Percentiles rank a stretch among this genome's conserved stretches.
phyloP scores from a whole-genome alignment of 2,329 filamentous ascomycete species.

The Hypoxylon sp. region DNA sequence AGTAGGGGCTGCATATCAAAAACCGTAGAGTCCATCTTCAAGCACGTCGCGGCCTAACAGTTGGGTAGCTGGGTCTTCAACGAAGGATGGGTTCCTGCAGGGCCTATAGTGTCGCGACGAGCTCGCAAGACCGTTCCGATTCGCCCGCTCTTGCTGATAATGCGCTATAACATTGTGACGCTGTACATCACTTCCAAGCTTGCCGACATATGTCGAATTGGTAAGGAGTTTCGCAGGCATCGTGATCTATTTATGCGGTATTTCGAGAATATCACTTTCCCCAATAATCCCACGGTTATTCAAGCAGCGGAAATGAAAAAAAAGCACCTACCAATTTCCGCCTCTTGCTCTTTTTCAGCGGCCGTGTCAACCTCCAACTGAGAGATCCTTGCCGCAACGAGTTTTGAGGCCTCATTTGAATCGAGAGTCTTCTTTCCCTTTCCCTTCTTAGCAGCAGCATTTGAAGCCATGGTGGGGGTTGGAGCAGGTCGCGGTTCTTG shows the following conservation, averaged over 20 bases:
- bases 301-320: constrained; percentile 29
- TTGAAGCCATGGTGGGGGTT: constrained; percentile 61
- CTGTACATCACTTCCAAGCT: not conserved
- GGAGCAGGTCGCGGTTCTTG: constrained; percentile 59
- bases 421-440: constrained; percentile 89
- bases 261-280: not conserved
- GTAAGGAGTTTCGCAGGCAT: constrained; percentile 7
- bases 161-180: constrained; percentile 12
- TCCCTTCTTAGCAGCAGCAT: constrained; percentile 75
- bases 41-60: not conserved
- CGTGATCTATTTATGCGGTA: not conserved
- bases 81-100: constrained; percentile 15
- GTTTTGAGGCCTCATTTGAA: constrained; percentile 88
- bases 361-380: constrained; percentile 94
- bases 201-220: constrained; percentile 19
- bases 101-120: constrained; percentile 21
- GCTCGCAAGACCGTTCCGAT: constrained; percentile 6
- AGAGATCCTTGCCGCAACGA: constrained; percentile 92
- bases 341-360: constrained; percentile 93
- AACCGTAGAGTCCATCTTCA: constrained; percentile 6
- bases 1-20: constrained; percentile 10
- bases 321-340: constrained; percentile 84
- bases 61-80: not conserved
- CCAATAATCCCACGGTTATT: not conserved
- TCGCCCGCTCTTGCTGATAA: not conserved